Evolutionary conservation across 805 yeast species (phyloP).

Genomic region (Hanseniaspora hatyaiensis): DNA sequence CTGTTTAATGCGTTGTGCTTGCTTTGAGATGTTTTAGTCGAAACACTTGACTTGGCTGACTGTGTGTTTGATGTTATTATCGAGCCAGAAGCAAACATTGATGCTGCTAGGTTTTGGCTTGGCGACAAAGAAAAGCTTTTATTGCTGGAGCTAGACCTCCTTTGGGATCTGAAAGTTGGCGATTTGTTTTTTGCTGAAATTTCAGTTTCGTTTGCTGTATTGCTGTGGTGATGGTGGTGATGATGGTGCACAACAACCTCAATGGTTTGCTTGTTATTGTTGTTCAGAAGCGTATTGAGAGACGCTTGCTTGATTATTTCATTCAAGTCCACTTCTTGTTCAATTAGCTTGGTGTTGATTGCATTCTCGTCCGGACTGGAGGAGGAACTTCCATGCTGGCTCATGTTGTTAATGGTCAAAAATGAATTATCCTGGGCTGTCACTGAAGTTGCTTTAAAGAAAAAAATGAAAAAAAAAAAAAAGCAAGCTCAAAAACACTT

Average conservation of each 20-base stretch:
- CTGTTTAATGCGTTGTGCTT: not conserved
- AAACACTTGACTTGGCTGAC: too few species aligned
- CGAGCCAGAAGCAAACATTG: too few species aligned
- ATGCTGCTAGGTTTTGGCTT: conserved; percentile 1
- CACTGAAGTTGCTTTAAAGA: too few species aligned
- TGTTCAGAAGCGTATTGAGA: too few species aligned
- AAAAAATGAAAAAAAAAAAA: too few species aligned
- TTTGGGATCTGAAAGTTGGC: conserved; percentile 10
- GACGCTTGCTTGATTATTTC: not conserved
- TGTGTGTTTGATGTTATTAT: too few species aligned
- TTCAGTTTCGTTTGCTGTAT: too few species aligned
- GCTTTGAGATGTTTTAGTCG: too few species aligned
- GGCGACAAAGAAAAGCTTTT: conserved; percentile 3
- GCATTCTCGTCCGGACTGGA: not conserved
- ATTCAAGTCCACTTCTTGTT: not conserved
- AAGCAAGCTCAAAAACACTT: too few species aligned
- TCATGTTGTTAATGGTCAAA: not conserved
- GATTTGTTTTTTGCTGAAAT: conserved; percentile 6
- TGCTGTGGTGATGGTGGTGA: conserved; percentile 22
- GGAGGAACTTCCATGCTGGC: not conserved
- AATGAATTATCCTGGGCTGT: too few species aligned
- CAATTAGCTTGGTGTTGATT: not conserved
- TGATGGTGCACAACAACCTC: conserved; percentile 25
- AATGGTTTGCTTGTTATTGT: conserved; percentile 1
- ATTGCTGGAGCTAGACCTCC: conserved; percentile 2